phyloP scores from a whole-genome alignment of 2,329 filamentous ascomycete genomes.

The Dactylellina haptotyla region DNA sequence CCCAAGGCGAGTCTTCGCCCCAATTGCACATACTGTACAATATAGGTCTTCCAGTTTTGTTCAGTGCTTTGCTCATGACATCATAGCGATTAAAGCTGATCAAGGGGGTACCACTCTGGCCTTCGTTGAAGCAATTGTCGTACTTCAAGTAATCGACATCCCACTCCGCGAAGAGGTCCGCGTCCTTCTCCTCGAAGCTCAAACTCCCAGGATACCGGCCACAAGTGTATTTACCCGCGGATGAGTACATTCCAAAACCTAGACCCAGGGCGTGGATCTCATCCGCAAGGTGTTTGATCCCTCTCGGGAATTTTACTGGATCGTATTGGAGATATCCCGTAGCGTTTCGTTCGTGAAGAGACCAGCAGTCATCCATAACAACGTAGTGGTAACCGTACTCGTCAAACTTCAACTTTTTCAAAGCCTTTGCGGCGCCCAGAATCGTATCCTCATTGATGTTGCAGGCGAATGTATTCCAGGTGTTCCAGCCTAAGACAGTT shows the following conservation, averaged over 20 bases:
- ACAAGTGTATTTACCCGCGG: slow-evolving; percentile 67
- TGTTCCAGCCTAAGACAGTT: slow-evolving; percentile 66
- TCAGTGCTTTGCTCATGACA: slow-evolving; percentile 67
- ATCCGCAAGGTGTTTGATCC: slow-evolving; percentile 68
- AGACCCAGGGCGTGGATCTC: slow-evolving; percentile 69
- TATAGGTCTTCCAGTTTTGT: slow-evolving; percentile 61
- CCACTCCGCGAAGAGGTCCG: slow-evolving; percentile 66
- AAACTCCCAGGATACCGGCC: slow-evolving; percentile 69
- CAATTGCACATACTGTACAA: slow-evolving; percentile 68
- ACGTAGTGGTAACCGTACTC: slow-evolving; percentile 69
- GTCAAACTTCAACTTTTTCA: slow-evolving; percentile 66
- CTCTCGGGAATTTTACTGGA: slow-evolving; percentile 67
- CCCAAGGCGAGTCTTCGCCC: slow-evolving; percentile 67
- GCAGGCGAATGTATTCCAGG: slow-evolving; percentile 68
- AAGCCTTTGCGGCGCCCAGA: slow-evolving; percentile 64
- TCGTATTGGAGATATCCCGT: slow-evolving; percentile 65
- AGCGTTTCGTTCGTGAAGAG: slow-evolving; percentile 61
- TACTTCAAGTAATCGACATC: slow-evolving; percentile 68
- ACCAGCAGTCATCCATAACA: slow-evolving; percentile 72
- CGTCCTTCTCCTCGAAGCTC: slow-evolving; percentile 69
- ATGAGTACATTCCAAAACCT: slow-evolving; percentile 73
- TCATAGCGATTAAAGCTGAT: slow-evolving; percentile 65
- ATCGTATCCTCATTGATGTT: slow-evolving; percentile 66
- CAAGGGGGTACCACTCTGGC: slow-evolving; percentile 65
- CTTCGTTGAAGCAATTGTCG: slow-evolving; percentile 69